Conservation (phyloP, 129 eudicot genomes). For the Flaveria bidentis region DNA sequence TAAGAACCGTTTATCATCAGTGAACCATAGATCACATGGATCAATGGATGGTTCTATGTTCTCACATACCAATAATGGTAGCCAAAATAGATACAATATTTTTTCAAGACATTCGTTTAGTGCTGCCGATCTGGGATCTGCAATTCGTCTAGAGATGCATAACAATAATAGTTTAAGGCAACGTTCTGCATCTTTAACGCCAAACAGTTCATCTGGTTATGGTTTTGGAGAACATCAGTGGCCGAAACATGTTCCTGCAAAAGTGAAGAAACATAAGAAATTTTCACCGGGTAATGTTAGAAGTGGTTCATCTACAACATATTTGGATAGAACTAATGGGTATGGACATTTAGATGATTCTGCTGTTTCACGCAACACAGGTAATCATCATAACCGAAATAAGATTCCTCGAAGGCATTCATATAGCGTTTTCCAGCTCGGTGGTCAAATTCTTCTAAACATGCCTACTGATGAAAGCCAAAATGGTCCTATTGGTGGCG, state of each 20-base stretch:
- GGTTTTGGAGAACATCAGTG: constrained; percentile 41
- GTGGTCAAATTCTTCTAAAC: constrained; percentile 35
- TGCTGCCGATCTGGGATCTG: constrained; percentile 35
- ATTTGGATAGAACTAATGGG: not conserved
- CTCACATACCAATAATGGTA: constrained; percentile 19
- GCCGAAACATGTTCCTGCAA: constrained; percentile 36
- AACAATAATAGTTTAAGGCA: constrained; percentile 30
- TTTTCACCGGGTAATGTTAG: constrained; percentile 15
- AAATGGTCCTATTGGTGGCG: not conserved
- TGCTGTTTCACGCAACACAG: constrained; percentile 9
- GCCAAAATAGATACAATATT: constrained; percentile 10
- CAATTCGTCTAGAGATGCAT: constrained; percentile 35
- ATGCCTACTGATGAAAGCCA: constrained; percentile 37
- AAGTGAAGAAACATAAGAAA: constrained; percentile 30
- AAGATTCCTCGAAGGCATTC: constrained; percentile 41
- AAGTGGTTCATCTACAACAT: not conserved
- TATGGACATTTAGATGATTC: constrained; percentile 29
- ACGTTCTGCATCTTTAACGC: constrained; percentile 35
- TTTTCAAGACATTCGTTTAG: constrained; percentile 33
- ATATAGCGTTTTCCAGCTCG: constrained; percentile 33
- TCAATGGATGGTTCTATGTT: constrained; percentile 23
- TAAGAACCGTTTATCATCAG: constrained; percentile 22
- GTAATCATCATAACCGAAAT: constrained; percentile 22
- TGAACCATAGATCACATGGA: constrained; percentile 9
- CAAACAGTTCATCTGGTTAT: constrained; percentile 26